Conservation (phyloP, 495 filamentous ascomycete genomes). For the Penicilliopsis zonata region DNA sequence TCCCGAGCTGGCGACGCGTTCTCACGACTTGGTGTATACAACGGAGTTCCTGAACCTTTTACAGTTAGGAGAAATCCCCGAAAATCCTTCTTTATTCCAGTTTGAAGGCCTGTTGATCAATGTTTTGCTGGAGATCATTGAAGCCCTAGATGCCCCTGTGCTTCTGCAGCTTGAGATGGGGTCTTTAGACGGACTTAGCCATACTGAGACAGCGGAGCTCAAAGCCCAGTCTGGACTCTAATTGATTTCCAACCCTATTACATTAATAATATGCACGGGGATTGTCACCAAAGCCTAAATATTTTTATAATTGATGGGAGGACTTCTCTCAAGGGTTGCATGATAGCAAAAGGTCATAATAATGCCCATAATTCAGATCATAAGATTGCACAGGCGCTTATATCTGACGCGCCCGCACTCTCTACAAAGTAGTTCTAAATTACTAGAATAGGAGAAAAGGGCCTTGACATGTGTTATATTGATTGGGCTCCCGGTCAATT, state of each 20-base stretch:
- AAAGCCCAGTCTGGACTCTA: slow-evolving; percentile 16
- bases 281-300: slow-evolving; percentile 1
- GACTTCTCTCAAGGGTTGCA: neutral
- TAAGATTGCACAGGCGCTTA: no score
- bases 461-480: no score
- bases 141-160: slow-evolving; percentile 22
- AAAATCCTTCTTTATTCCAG: slow-evolving; percentile 5
- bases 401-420: no score
- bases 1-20: slow-evolving; percentile 3
- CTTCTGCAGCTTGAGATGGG: slow-evolving; percentile 36
- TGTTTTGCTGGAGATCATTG: slow-evolving; percentile 24
- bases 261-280: slow-evolving; percentile 1
- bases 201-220: slow-evolving; percentile 20
- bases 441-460: no score
- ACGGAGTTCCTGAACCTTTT: no score
- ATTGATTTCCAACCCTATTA: slow-evolving; percentile 5
- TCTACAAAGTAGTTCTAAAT: no score
- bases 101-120: slow-evolving; percentile 15
- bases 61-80: slow-evolving; percentile 2
- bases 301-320: slow-evolving; percentile 1
- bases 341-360: no score
- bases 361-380: no score
- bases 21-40: no score
- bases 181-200: slow-evolving; percentile 19
- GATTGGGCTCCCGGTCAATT: no score